Percentiles rank a stretch among this genome's conserved stretches.
phyloP scores from a whole-genome alignment of 2,329 filamentous ascomycete genomes.

The Pseudogymnoascus sp. region DNA sequence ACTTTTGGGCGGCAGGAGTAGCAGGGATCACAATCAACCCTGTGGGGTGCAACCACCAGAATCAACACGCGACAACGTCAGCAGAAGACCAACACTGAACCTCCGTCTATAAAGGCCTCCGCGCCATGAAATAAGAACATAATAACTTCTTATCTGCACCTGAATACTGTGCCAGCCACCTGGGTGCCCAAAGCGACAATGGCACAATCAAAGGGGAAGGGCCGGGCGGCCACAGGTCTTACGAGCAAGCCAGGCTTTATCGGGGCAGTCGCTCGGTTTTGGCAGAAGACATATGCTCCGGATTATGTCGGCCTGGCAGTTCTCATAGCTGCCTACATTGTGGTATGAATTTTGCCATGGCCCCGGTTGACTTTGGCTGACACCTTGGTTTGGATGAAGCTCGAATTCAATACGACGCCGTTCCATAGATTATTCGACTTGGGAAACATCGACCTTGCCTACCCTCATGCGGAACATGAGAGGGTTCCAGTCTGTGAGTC shows the following conservation, averaged over 20 bases:
- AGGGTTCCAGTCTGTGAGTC: slow-evolving; percentile 69
- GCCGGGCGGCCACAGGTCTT: not conserved
- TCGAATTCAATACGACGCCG: slow-evolving; percentile 65
- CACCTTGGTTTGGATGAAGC: slow-evolving; percentile 33
- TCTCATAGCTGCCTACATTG: slow-evolving; percentile 60
- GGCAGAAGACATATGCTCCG: slow-evolving; percentile 71
- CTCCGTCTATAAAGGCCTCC: not conserved
- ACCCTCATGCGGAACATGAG: slow-evolving; percentile 77
- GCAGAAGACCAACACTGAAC: not conserved
- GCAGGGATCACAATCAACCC: not conserved
- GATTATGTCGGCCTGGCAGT: slow-evolving; percentile 77
- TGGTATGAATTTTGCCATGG: slow-evolving; percentile 37
- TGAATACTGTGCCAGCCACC: not conserved
- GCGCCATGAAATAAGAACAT: not conserved
- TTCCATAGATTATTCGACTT: slow-evolving; percentile 95
- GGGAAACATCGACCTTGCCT: slow-evolving; percentile 76
- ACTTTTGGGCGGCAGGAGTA: not conserved
- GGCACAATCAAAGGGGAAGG: not conserved
- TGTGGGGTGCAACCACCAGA: not conserved
- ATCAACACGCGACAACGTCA: not conserved
- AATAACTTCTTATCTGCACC: not conserved
- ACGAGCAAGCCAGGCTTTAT: slow-evolving; percentile 15
- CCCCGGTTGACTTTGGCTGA: not conserved
- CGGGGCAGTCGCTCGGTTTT: slow-evolving; percentile 27
- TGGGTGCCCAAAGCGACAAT: not conserved